Evolutionary conservation across 2,329 filamentous ascomycete genomes (phyloP).

Genomic region (Tolypocladium ophioglossoides): DNA sequence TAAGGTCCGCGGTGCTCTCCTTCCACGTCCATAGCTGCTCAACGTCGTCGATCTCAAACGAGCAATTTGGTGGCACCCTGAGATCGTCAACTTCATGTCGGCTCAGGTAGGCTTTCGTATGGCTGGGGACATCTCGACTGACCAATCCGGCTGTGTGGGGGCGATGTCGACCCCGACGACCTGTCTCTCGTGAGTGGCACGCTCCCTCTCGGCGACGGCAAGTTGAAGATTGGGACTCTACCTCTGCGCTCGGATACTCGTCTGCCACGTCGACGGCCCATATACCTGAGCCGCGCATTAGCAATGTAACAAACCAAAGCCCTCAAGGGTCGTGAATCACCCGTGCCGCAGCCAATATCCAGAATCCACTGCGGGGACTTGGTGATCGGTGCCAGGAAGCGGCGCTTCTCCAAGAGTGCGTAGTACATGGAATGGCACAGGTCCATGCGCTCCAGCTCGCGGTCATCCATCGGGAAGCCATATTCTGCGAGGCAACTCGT

Average conservation of each 20-base stretch:
- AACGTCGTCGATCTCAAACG: conserved; percentile 26
- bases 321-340: conserved; percentile 2
- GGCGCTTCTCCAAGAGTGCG: conserved; percentile 13
- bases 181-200: conserved; percentile 1
- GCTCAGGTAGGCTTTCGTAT: too few species aligned
- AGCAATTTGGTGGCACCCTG: conserved; percentile 25
- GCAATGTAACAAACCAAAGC: not conserved
- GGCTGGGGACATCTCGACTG: not conserved
- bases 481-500: conserved; percentile 17
- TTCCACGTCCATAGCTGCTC: conserved; percentile 26
- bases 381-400: conserved; percentile 12
- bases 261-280: conserved; percentile 28
- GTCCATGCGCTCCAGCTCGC: conserved; percentile 27
- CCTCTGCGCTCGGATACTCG: conserved; percentile 14
- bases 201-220: not conserved
- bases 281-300: conserved; percentile 10
- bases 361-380: conserved; percentile 15
- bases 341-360: conserved; percentile 15
- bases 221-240: not conserved
- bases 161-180: conserved; percentile 15
- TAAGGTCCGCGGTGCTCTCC: conserved; percentile 21
- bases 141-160: conserved; percentile 13
- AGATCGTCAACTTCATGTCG: conserved; percentile 3
- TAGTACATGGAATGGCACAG: conserved; percentile 24
- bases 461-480: conserved; percentile 28